Evolutionary conservation across 805 yeast genomes (phyloP), one percentile per base, ranked within the genome.

Genomic region (Candida ortonii): DNA sequence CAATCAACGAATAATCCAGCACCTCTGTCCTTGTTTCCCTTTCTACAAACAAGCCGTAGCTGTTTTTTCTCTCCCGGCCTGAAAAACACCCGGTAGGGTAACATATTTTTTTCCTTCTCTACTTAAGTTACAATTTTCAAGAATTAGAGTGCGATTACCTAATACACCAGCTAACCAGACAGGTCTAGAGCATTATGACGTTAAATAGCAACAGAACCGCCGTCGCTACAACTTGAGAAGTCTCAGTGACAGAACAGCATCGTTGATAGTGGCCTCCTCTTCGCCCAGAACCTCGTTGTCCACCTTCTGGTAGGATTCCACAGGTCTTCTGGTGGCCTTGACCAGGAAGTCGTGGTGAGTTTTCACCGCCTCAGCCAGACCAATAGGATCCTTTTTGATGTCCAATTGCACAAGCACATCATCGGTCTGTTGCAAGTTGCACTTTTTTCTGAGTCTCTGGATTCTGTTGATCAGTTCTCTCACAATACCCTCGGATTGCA

Each of bases 401-500:
- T 76, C 67, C 64, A 85, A 85, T 64, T 90, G 88, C 41, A 93
- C 96, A 45, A 76, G 62, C 33, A 93, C 94, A 50, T 93, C 98
- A 59, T 93, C 98, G 28, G 97, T 90, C 43, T 95, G 89, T 57
- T 84, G 84, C 56, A 93, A 73, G 21, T 96, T 95, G 46, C 85
- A 88, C 75, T 89, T 88, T 82, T 93, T 93, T 68, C 99, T 84
- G 59, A 89, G 77, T 64, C 96, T 83, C 73, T 93, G 99, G 49
- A 93, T 87, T 67, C 98, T 88, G 76, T 93, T 93, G 56, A 93
- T 77, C 57, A 93, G 73, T 65, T 93, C 97, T 71, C 99, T 86
- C 6, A 96, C 96, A 52, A 85, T 71, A 62, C 97, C 97, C 69
- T 93, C 97, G 30, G 85, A 80, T 67, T 82, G 81, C 62, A 90